Evolutionary conservation across 2,329 filamentous ascomycete species (phyloP).

Genomic region (Elsinoe australis): DNA sequence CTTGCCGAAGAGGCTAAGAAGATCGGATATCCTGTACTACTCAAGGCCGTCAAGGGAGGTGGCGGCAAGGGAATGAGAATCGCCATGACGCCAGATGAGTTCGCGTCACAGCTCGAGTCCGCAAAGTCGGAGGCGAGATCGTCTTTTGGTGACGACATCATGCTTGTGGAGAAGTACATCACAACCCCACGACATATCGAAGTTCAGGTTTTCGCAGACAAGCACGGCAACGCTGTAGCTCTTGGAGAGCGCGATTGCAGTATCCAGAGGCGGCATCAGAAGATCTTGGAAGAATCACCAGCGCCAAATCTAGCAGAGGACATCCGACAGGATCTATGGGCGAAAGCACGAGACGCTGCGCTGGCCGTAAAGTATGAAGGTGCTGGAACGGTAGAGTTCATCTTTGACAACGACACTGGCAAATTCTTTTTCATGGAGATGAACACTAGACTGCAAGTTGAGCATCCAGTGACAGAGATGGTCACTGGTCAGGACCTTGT

Average conservation of each 20-base stretch:
- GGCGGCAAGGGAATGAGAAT: conserved; percentile 65
- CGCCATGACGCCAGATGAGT: conserved; percentile 50
- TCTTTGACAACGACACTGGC: conserved; percentile 59
- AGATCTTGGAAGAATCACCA: conserved; percentile 59
- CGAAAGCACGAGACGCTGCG: conserved; percentile 56
- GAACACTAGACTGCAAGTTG: conserved; percentile 82
- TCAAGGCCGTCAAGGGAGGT: conserved; percentile 59
- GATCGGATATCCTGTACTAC: conserved; percentile 57
- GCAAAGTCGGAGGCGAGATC: conserved; percentile 58
- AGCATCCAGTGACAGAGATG: conserved; percentile 88
- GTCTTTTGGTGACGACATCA: conserved; percentile 59
- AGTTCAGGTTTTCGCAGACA: conserved; percentile 60
- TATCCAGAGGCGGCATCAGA: conserved; percentile 58
- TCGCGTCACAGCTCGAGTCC: conserved; percentile 53
- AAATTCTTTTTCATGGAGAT: conserved; percentile 67
- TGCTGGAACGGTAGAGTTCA: conserved; percentile 61
- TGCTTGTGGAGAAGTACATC: conserved; percentile 62
- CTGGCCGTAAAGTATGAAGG: conserved; percentile 58
- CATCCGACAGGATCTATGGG: conserved; percentile 57
- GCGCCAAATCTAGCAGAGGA: conserved; percentile 54
- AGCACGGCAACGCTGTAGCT: conserved; percentile 57
- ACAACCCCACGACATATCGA: conserved; percentile 60
- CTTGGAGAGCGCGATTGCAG: conserved; percentile 60
- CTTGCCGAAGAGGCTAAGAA: conserved; percentile 64
- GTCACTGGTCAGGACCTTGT: conserved; percentile 73